A percentile compares a stretch with the other conserved stretches of the same genome.
These are phyloP conservation scores for Suhomyces sp. DNA, from an alignment of 805 yeast species.

Conservation along the genomic window DNA sequence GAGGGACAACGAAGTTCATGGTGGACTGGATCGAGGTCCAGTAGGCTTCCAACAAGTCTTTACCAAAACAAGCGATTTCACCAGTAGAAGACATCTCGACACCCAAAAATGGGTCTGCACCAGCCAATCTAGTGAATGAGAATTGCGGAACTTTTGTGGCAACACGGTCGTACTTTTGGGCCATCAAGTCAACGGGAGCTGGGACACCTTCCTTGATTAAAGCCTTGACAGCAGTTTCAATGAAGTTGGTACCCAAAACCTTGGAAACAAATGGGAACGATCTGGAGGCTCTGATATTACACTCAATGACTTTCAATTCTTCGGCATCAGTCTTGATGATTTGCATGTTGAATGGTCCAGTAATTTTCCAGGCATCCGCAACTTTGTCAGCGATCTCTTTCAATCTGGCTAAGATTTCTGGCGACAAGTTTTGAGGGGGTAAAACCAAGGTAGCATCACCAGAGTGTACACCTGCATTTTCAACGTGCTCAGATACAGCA, in stretches of 20 bases:
- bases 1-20: constrained; percentile 93
- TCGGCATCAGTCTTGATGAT: constrained; percentile 74
- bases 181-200: constrained; percentile 81
- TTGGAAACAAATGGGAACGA: constrained; percentile 99
- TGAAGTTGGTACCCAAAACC: constrained; percentile 91
- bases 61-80: constrained; percentile 96
- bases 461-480: constrained; percentile 97
- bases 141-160: constrained; percentile 98
- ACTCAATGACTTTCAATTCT: constrained; percentile 89
- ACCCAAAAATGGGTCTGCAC: constrained; percentile 98
- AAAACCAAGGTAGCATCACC: constrained; percentile 96
- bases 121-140: constrained; percentile 96
- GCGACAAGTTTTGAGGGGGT: constrained; percentile 82
- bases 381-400: constrained; percentile 91
- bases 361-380: constrained; percentile 89
- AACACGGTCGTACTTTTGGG: constrained; percentile 68
- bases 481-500: constrained; percentile 96
- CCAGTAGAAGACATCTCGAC: constrained; percentile 99
- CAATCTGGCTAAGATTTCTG: constrained; percentile 63
- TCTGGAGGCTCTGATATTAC: constrained; percentile 97
- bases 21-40: constrained; percentile 97
- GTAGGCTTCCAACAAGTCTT: constrained; percentile 82
- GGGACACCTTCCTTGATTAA: constrained; percentile 73
- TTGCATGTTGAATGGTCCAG: constrained; percentile 99
- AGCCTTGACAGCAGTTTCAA: constrained; percentile 91